phyloP scores from a whole-genome alignment of 805 yeast genomes.

The Pichia pseudocactophila region DNA sequence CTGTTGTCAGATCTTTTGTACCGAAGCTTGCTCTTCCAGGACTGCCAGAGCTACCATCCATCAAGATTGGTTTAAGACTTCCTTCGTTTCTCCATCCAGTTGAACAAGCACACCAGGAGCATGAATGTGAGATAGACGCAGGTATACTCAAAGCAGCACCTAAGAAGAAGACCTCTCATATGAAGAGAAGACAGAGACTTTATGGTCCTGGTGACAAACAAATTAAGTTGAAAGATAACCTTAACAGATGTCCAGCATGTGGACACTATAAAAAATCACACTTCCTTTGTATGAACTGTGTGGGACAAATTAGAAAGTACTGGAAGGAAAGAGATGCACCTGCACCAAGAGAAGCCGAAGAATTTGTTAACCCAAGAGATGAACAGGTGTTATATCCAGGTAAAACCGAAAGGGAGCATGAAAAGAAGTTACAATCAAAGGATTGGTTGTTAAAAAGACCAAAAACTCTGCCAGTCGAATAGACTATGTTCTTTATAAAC shows the following conservation, averaged over 20 bases:
- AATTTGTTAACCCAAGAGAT: slow-evolving; percentile 49
- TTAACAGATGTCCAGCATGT: slow-evolving; percentile 91
- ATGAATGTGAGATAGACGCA: slow-evolving; percentile 42
- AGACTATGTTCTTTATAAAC: neutral
- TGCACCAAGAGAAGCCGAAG: slow-evolving; percentile 27
- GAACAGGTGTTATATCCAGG: slow-evolving; percentile 67
- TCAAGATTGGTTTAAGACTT: slow-evolving; percentile 14
- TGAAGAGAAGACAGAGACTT: slow-evolving; percentile 74
- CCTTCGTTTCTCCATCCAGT: slow-evolving; percentile 18
- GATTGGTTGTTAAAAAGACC: slow-evolving; percentile 50
- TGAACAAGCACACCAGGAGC: slow-evolving; percentile 29
- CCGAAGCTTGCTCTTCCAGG: slow-evolving; percentile 7
- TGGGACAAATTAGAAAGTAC: slow-evolving; percentile 63
- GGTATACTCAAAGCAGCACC: slow-evolving; percentile 88
- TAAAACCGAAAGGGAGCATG: slow-evolving; percentile 39
- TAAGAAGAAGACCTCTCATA: slow-evolving; percentile 84
- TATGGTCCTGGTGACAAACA: slow-evolving; percentile 80
- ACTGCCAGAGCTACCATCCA: slow-evolving; percentile 11
- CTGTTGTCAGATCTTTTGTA: slow-evolving; percentile 9
- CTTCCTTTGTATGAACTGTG: slow-evolving; percentile 88
- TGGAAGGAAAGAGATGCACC: slow-evolving; percentile 41
- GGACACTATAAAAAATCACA: slow-evolving; percentile 88
- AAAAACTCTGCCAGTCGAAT: slow-evolving; percentile 44
- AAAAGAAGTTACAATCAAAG: slow-evolving; percentile 40
- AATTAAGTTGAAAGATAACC: slow-evolving; percentile 60